Conservation (phyloP, 345 rosid species). For the Gossypium herbaceum region DNA sequence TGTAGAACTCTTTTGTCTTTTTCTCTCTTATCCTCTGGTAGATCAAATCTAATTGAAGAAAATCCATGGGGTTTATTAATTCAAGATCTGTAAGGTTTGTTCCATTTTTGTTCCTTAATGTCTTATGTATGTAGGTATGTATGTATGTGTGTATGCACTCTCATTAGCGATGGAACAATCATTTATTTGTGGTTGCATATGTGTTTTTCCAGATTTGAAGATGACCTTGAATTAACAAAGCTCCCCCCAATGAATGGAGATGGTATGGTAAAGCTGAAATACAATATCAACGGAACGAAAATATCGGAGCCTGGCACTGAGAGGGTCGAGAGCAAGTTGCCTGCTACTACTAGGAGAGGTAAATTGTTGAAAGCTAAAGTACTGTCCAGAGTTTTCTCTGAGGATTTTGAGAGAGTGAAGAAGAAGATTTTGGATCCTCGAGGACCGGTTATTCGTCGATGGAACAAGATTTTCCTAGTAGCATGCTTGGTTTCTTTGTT, state of each 20-base stretch:
- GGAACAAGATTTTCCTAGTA: slow-evolving; percentile 72
- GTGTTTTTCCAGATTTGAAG: slow-evolving; percentile 44
- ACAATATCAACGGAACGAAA: slow-evolving; percentile 48
- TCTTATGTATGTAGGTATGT: neutral
- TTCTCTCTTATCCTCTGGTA: neutral
- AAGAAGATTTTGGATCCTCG: slow-evolving; percentile 73
- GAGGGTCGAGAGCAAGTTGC: slow-evolving; percentile 21
- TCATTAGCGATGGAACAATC: neutral
- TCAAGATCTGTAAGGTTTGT: slow-evolving; percentile 77
- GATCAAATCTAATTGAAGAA: slow-evolving; percentile 14
- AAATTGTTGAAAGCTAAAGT: slow-evolving; percentile 66
- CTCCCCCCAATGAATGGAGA: slow-evolving; percentile 40
- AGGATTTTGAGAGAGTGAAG: slow-evolving; percentile 61
- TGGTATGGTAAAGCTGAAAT: slow-evolving; percentile 32
- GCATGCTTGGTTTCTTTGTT: slow-evolving; percentile 72
- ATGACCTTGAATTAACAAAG: slow-evolving; percentile 46
- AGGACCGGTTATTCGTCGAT: slow-evolving; percentile 48
- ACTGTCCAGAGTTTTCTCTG: slow-evolving; percentile 68
- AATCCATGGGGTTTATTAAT: slow-evolving; percentile 36
- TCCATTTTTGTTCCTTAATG: slow-evolving; percentile 8
- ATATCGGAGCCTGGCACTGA: slow-evolving; percentile 27
- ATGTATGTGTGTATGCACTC: neutral
- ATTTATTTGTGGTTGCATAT: neutral
- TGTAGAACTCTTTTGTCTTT: neutral
- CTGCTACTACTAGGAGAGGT: slow-evolving; percentile 21